These are phyloP conservation scores for Tetrapisispora pingtungensis DNA, from an alignment of 805 yeast genomes.

Conservation along the genomic window DNA sequence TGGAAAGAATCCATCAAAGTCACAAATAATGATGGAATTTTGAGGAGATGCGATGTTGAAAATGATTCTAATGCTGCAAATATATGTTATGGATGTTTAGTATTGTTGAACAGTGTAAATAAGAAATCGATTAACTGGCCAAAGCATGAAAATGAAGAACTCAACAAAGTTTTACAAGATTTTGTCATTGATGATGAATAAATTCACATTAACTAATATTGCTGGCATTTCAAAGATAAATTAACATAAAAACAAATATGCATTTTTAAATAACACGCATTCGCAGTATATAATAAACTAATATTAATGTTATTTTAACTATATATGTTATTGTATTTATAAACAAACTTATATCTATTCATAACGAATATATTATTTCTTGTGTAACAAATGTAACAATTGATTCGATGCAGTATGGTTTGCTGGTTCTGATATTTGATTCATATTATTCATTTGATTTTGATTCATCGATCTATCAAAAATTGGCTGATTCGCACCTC, in stretches of 20 bases:
- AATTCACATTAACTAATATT: background rate
- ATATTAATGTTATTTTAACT: no score
- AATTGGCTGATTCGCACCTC: background rate
- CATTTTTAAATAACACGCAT: no score
- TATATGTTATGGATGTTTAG: constrained; percentile 73
- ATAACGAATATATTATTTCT: constrained; percentile 2
- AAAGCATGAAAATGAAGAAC: constrained; percentile 20
- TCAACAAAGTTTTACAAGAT: constrained; percentile 37
- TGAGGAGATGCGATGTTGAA: constrained; percentile 12
- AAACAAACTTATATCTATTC: background rate
- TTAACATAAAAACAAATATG: no score
- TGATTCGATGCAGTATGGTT: constrained; percentile 15
- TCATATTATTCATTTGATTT: background rate
- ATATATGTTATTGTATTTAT: no score
- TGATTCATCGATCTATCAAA: background rate
- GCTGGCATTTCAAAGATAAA: no score
- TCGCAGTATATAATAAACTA: no score
- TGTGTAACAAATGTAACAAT: constrained; percentile 19
- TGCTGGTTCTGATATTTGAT: background rate
- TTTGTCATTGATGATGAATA: constrained; percentile 36
- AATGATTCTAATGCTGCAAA: constrained; percentile 14
- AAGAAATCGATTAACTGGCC: constrained; percentile 34
- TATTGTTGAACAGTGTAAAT: constrained; percentile 41
- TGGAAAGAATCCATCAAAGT: constrained; percentile 19
- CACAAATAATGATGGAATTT: constrained; percentile 1